These are phyloP conservation scores for Colletotrichum chlorophyti DNA, from an alignment of 2,329 filamentous ascomycete genomes.

Conservation along the genomic window DNA sequence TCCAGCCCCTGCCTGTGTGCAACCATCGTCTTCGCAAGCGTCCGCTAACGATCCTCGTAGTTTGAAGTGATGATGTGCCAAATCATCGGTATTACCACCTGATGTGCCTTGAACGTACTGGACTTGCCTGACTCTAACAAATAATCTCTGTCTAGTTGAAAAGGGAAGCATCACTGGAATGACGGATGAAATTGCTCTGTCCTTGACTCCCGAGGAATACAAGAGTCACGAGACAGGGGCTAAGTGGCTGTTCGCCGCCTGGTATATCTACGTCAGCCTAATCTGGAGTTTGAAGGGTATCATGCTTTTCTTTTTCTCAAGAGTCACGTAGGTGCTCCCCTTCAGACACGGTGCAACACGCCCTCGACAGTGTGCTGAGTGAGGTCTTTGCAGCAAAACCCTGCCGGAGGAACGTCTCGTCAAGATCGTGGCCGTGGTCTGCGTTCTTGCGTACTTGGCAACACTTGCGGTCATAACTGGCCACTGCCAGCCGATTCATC, in stretches of 20 bases:
- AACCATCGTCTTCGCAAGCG: too few relatives aligned
- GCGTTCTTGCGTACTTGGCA: conserved; percentile 13
- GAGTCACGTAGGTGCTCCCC: conserved; percentile 12
- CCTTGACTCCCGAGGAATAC: conserved; percentile 13
- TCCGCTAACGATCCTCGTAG: conserved; percentile 1
- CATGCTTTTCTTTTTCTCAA: conserved; percentile 21
- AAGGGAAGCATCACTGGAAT: conserved; percentile 23
- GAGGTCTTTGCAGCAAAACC: conserved; percentile 1
- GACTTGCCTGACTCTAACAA: too few relatives aligned
- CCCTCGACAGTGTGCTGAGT: neutral
- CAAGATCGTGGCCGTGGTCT: conserved; percentile 4
- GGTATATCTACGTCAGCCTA: conserved; percentile 23
- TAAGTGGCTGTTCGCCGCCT: conserved; percentile 25
- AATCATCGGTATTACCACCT: conserved; percentile 25
- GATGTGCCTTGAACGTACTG: too few relatives aligned
- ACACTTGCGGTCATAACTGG: conserved; percentile 14
- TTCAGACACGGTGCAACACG: neutral
- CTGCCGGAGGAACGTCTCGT: conserved; percentile 21
- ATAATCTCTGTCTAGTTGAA: neutral
- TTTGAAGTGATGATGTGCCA: conserved; percentile 26
- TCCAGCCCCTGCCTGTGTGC: neutral
- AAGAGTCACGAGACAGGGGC: conserved; percentile 20
- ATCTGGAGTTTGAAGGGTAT: conserved; percentile 27
- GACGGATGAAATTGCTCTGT: conserved; percentile 13
- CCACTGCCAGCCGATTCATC: conserved; percentile 14